phyloP scores from a whole-genome alignment of 164 flowering plant genomes.

The Cinnamomum chago region DNA sequence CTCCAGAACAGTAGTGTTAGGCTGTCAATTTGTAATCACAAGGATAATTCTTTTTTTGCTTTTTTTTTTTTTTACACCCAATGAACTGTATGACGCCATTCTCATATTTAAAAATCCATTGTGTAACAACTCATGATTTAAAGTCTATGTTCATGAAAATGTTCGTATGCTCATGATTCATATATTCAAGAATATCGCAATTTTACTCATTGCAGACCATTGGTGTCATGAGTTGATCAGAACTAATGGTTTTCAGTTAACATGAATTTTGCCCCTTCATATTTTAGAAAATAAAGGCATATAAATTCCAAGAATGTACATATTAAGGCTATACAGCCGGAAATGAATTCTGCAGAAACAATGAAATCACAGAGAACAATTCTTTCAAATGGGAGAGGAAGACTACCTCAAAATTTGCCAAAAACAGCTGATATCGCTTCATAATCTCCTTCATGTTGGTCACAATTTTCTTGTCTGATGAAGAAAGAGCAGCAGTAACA shows the following conservation, averaged over 20 bases:
- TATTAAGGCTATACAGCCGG: too few species aligned
- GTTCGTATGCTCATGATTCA: not conserved
- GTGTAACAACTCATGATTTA: not conserved
- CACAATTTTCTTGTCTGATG: constrained; percentile 39
- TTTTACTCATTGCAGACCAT: not conserved
- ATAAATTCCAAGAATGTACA: not conserved
- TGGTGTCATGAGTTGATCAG: not conserved
- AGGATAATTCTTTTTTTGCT: too few species aligned
- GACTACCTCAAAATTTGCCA: constrained; percentile 77
- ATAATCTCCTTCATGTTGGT: constrained; percentile 57
- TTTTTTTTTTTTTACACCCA: not conserved
- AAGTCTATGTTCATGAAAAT: not conserved
- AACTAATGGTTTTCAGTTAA: not conserved
- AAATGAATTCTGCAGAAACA: not conserved
- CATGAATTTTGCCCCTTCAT: not conserved
- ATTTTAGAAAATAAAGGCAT: not conserved
- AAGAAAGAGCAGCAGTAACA: constrained; percentile 67
- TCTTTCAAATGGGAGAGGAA: not conserved
- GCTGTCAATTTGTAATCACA: too few species aligned
- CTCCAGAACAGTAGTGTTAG: too few species aligned
- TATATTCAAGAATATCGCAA: not conserved
- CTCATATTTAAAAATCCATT: too few species aligned
- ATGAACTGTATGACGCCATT: too few species aligned
- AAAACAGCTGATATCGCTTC: constrained; percentile 55
- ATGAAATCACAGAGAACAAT: not conserved